These are phyloP conservation scores for Leptomonas pyrrhocoris DNA, from an alignment of 208 protist genomes.

Conservation along the genomic window DNA sequence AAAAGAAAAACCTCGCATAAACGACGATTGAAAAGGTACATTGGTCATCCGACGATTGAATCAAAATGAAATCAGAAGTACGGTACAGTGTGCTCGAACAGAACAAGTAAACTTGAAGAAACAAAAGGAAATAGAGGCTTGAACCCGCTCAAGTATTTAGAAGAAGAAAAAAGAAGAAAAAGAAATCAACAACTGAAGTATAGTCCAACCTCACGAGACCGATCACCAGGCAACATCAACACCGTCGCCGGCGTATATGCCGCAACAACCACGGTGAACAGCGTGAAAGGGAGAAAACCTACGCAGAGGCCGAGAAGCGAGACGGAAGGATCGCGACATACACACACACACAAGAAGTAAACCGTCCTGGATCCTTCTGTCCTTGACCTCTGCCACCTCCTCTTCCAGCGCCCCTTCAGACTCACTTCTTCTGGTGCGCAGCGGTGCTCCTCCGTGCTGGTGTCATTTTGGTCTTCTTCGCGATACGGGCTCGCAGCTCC, in stretches of 20 bases:
- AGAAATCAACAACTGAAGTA: not conserved
- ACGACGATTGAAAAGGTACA: not conserved
- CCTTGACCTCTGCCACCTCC: not conserved
- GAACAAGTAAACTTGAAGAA: not conserved
- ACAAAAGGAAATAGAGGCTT: no score
- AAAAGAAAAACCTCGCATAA: no score
- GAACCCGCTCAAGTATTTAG: not conserved
- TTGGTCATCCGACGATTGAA: not conserved
- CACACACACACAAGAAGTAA: no score
- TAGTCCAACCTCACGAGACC: no score
- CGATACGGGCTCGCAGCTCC: slow-evolving; percentile 37
- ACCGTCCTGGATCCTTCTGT: no score
- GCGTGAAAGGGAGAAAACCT: no score
- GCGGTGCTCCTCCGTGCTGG: not conserved
- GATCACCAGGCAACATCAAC: no score
- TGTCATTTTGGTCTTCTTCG: slow-evolving; percentile 8
- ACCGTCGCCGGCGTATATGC: no score
- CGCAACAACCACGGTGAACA: no score
- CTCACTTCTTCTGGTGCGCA: slow-evolving; percentile 7
- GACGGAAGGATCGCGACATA: no score
- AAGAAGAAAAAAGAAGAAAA: slow-evolving; percentile 13
- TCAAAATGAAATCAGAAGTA: not conserved
- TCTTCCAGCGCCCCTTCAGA: not conserved
- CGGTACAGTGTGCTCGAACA: not conserved
- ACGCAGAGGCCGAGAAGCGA: no score